Base-by-base conservation (phyloP, 2,329 filamentous ascomycete genomes). In the Talaromyces sp. region DNA sequence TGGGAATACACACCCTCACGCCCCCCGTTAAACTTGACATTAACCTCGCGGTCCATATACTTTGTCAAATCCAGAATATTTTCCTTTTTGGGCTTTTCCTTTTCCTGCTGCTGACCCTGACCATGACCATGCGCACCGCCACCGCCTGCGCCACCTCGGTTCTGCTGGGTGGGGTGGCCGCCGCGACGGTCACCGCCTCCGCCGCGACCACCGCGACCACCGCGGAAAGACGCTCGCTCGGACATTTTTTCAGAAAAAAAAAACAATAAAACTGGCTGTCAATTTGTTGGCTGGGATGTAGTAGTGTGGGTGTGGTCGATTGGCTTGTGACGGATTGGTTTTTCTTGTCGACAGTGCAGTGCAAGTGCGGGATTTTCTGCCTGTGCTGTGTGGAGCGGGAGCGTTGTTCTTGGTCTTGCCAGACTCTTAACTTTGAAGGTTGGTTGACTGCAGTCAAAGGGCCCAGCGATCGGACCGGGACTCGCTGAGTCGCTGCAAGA, bases 1-100 rank as follows among this genome's bases (percentile, higher is more conserved):
- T 10, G 9, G 58, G 22, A 59, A 32, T 57, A 74, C 83, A 64
- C 73, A 95, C 92, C 91, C 82, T 97, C 92, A 63, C 93, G 82
- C 1, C 95, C 95, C 49, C 95, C 95, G 72, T 92, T 97, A 77
- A 99, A 98, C 79, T 98, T 98, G 74, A 99, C 93, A 10, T 85
- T 90, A 68, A 99, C 92, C 73, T 89, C 85, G 85, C 97, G 96
- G 77, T 99, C 92, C 89, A 96, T 92, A 78, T 98, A 99, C 80
- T 96, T 96, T 73, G 84, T 87, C 71, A 99, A 78, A 73, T 99
- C 93, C 59, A 99, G 85, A 70, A 99, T 99, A 76, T 97, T 98
- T 79, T 99, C 95, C 83, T 98, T 98, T 86, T 97, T 63, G 64
- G 92, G 91, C 70, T 88, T 86, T 78, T 96, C 91, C 68, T 63